Evolutionary conservation across 305 asterid species (phyloP), one percentile per base, ranked within the genome.

Genomic region (Solanum hybrid): DNA sequence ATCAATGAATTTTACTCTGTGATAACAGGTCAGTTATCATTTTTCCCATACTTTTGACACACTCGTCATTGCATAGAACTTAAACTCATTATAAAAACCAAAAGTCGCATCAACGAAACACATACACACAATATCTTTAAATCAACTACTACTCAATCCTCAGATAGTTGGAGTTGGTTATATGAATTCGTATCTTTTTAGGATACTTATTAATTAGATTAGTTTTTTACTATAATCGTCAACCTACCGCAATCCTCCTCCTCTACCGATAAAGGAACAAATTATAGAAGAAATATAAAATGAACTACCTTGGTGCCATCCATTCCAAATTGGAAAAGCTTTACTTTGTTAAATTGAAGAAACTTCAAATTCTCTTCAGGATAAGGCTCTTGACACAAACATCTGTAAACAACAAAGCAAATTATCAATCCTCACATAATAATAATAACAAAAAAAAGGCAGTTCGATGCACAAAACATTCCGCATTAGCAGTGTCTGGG

Each of bases 311-410:
- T 93, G 13, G 93, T 93, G 76, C 95, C 95, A 88, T 92, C 94
- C 88, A 93, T 92, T 75, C 94, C 94, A 85, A 93, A 90, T 87
- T 92, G 92, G 76, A 90, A 92, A 64, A 93, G 95, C 92, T 89
- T 91, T 38, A 93, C 42, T 17, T 91, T 88, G 84, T 93, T 92
- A 60, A 91, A 29, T 78, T 66, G 86, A 79, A 92, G 90, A 91
- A 93, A 91, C 90, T 90, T 89, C 79, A 75, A 90, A 82, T 90
- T 90, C 90, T 92, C 92, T 78, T 91, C 92, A 3, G 95, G 94
- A 77, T 93, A 93, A 12, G 93, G 93, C 89, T 89, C 95, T 20
- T 89, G 90, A 78, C 94, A 92, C 89, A 93, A 89, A 90, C 89
- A 93, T 88, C 95, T 93, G 91, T 60, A 46, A 66, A 31, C 51